These are phyloP conservation scores for Phaffia australis DNA, from an alignment of 768 basidiomycete species.

Conservation along the genomic window DNA sequence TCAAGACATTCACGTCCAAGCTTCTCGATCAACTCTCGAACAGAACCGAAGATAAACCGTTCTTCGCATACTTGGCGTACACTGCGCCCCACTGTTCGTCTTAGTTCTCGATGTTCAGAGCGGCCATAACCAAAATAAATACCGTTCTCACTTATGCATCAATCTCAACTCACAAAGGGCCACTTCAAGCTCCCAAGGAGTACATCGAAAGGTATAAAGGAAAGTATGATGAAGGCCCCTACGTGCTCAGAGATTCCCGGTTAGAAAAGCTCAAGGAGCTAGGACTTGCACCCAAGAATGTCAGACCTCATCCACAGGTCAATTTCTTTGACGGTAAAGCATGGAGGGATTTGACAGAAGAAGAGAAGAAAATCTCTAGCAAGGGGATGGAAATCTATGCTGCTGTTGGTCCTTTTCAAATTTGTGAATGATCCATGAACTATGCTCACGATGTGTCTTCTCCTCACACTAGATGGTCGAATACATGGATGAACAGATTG, in stretches of 20 bases:
- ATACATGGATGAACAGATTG: slow-evolving; percentile 33
- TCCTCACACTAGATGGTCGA: slow-evolving; percentile 28
- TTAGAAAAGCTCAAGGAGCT: slow-evolving; percentile 30
- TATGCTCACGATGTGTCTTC: no score
- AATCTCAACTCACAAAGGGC: no score
- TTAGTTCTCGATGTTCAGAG: no score
- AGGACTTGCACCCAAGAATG: slow-evolving; percentile 29
- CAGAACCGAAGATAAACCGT: slow-evolving; percentile 29
- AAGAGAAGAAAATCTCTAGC: slow-evolving; percentile 29
- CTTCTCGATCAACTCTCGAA: neutral
- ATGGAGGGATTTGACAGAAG: slow-evolving; percentile 30
- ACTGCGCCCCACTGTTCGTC: slow-evolving; percentile 34
- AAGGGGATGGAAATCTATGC: slow-evolving; percentile 30
- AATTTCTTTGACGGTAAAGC: slow-evolving; percentile 27
- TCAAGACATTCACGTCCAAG: slow-evolving; percentile 15
- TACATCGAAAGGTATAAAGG: slow-evolving; percentile 32
- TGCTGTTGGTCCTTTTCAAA: neutral
- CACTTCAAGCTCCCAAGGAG: slow-evolving; percentile 30
- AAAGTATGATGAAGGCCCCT: slow-evolving; percentile 34
- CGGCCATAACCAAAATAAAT: no score
- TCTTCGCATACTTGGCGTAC: slow-evolving; percentile 35
- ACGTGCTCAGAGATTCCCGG: slow-evolving; percentile 30
- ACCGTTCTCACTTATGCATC: no score
- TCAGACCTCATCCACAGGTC: slow-evolving; percentile 30
- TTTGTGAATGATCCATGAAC: no score